These are phyloP conservation scores for Pleurotus eryngii DNA, from an alignment of 768 basidiomycete genomes.

Conservation along the genomic window DNA sequence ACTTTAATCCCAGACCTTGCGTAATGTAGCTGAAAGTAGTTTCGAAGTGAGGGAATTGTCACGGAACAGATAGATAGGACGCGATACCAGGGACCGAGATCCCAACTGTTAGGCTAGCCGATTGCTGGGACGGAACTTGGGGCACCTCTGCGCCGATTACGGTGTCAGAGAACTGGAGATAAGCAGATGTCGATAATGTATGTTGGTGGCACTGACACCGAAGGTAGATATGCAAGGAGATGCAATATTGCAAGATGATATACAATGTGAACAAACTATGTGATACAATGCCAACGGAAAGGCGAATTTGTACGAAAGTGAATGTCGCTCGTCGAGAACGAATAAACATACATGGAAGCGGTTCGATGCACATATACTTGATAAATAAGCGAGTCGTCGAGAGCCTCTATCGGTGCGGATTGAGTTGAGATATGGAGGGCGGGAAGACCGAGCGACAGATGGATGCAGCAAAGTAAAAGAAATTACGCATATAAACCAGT, in stretches of 20 bases:
- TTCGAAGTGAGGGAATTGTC: neutral
- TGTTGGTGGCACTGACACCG: too few species aligned
- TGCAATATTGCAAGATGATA: neutral
- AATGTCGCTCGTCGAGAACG: slow-evolving; percentile 7
- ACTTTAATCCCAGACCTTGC: neutral
- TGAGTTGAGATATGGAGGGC: neutral
- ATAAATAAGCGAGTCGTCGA: neutral
- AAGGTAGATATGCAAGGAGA: neutral
- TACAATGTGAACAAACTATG: slow-evolving; percentile 1
- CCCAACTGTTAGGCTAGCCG: neutral
- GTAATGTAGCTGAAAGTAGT: neutral
- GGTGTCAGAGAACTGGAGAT: neutral
- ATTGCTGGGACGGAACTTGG: slow-evolving; percentile 3
- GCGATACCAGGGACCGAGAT: neutral
- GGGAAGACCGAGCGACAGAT: neutral
- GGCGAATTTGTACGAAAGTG: neutral
- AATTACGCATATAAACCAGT: slow-evolving; percentile 4
- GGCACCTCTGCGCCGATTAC: too few species aligned
- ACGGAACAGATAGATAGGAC: neutral
- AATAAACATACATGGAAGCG: slow-evolving; percentile 7
- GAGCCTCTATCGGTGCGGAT: neutral
- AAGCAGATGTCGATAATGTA: neutral
- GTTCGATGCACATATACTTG: neutral
- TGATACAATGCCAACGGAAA: neutral
- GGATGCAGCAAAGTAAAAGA: neutral